A percentile compares a stretch with the other conserved stretches of the same genome.
Conservation (phyloP, 1,284 basidiomycete genomes). For the Amylostereum chailletii region DNA sequence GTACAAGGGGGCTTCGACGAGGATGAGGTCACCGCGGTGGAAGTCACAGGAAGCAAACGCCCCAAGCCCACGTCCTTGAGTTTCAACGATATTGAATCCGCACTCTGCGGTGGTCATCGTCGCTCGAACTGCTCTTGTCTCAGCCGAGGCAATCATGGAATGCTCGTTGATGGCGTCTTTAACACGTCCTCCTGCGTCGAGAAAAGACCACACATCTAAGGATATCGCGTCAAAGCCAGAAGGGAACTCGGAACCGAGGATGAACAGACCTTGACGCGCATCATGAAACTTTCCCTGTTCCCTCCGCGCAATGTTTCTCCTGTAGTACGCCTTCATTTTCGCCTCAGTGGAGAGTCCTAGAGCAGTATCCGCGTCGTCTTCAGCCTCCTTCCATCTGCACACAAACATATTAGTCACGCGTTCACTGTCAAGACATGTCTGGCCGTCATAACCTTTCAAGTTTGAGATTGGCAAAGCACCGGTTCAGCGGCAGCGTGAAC, state of each 20-base stretch:
- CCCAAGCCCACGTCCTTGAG: constrained; percentile 1
- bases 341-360: background rate
- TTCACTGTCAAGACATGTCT: background rate
- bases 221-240: background rate
- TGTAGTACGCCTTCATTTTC: constrained; percentile 4
- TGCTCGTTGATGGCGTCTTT: background rate
- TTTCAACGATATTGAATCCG: background rate
- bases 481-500: constrained; percentile 2
- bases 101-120: background rate
- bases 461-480: constrained; percentile 4
- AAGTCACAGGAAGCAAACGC: constrained; percentile 4
- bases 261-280: constrained; percentile 1
- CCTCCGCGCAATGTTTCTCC: constrained; percentile 1
- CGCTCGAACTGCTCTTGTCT: background rate
- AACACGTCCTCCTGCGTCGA: background rate
- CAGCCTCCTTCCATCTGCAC: constrained; percentile 5
- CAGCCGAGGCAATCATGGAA: background rate
- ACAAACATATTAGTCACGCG: background rate
- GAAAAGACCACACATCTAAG: background rate
- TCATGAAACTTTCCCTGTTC: background rate
- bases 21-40: constrained; percentile 6
- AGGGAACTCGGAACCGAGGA: background rate
- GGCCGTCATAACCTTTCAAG: constrained; percentile 3
- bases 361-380: constrained; percentile 4
- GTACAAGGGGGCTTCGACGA: constrained; percentile 4